Evolutionary conservation across 805 yeast genomes (phyloP).

Genomic region (Zygosaccharomyces siamensis): DNA sequence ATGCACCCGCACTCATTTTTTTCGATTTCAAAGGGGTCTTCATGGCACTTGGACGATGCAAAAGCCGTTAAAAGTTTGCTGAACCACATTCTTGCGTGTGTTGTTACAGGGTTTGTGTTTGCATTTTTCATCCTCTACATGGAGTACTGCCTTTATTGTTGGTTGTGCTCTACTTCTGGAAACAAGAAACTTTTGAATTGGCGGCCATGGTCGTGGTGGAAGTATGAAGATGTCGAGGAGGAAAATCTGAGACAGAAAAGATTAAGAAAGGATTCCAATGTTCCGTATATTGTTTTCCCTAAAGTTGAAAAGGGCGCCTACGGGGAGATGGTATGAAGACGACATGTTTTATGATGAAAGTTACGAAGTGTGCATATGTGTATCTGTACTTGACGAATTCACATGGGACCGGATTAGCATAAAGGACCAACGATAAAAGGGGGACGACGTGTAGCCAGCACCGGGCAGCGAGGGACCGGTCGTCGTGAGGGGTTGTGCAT

Average conservation of each 20-base stretch:
- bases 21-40: constrained; percentile 72
- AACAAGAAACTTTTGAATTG: constrained; percentile 1
- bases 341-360: neutral
- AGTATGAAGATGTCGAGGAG: constrained; percentile 1
- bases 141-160: constrained; percentile 45
- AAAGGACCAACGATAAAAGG: neutral
- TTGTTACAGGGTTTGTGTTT: constrained; percentile 60
- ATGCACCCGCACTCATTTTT: constrained; percentile 59
- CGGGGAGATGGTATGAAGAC: neutral
- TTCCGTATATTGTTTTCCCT: constrained; percentile 21
- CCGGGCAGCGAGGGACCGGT: neutral
- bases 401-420: neutral
- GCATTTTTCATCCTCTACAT: constrained; percentile 45
- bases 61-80: constrained; percentile 68
- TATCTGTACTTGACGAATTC: no score
- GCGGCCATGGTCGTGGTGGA: neutral
- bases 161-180: constrained; percentile 32
- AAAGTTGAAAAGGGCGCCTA: constrained; percentile 22
- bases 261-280: constrained; percentile 29
- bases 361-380: neutral
- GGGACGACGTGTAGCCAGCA: neutral
- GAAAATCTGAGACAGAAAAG: constrained; percentile 16
- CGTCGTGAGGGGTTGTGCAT: neutral
- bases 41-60: constrained; percentile 92
- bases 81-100: constrained; percentile 67